Evolutionary conservation across 2,329 filamentous ascomycete genomes (phyloP), one percentile per base, ranked within the genome.

Genomic region (Verticillium nubilum): DNA sequence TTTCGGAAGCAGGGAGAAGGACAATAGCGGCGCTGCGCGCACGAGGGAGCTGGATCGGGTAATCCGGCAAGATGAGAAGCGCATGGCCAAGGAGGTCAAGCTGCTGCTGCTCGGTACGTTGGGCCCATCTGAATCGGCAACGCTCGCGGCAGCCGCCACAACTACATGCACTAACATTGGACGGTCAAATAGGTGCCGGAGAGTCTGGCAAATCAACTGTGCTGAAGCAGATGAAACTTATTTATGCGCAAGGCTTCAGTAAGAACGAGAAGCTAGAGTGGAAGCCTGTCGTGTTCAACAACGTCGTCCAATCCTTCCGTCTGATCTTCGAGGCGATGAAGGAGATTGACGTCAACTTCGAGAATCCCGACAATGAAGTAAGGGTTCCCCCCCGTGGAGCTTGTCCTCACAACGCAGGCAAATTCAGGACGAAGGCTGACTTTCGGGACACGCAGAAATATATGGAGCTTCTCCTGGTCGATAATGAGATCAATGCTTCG

Each of bases 161-260:
- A 2, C 25, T 7, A 53, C 50, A 53, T 56, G 31, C 53, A 52
- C 55, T 62, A 56, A 52, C 57, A 19, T 3, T n/a, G 37, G 2
- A 23, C 4, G n/a, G 2, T 58, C 50, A 42, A 27, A 17, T 67
- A 97, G 93, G 94, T 74, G 94, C 94, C 68, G 94, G 94, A 71
- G 94, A 98, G 77, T 95, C 75, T 53, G 75, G 94, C 65, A 98
- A 98, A 77, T 97, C 94, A 9, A 98, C 94, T 1, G 93, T 98
- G 61, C 85, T 98, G 65, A 98, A 98, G 80, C 94, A 98, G 81
- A 98, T 99, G 95, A 94, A 94, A 74, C 87, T 99, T 75, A 97
- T 99, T 68, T 95, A 98, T 74, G 87, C 92, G 15, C 88, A 92
- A 74, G 94, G 95, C 56, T 98, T 98, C 78, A 91, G 87, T 70